These are phyloP conservation scores for Hypoxylon rubiginosum DNA, from an alignment of 2,329 filamentous ascomycete species.

Conservation along the genomic window DNA sequence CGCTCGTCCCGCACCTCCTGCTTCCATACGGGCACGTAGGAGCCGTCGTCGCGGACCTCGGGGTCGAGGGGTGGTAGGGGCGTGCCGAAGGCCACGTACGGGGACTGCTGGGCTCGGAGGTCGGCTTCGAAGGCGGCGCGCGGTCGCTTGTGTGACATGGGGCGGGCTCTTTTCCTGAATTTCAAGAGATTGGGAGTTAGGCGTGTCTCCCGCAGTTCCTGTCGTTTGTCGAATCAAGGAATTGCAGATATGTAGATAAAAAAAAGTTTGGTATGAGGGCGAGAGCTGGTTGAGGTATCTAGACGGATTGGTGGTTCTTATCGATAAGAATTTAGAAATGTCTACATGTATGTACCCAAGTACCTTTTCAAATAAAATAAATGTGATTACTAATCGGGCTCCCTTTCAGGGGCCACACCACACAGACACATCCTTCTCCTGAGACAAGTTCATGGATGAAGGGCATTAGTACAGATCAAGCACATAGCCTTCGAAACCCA, in stretches of 20 bases:
- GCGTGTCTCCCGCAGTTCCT: constrained; percentile 2
- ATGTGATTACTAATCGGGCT: not conserved
- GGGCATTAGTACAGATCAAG: too few species aligned
- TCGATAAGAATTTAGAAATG: constrained; percentile 23
- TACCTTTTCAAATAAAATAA: not conserved
- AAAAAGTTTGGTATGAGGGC: not conserved
- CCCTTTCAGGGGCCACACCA: not conserved
- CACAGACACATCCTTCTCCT: too few species aligned
- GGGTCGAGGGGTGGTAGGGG: constrained; percentile 83
- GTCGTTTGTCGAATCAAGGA: constrained; percentile 2
- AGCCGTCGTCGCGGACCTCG: constrained; percentile 86
- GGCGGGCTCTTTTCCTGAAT: not conserved
- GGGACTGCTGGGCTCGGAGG: constrained; percentile 73
- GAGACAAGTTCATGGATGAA: not conserved
- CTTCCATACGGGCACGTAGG: constrained; percentile 96
- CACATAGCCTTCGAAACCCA: not conserved
- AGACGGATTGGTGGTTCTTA: constrained; percentile 12
- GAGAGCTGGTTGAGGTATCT: not conserved
- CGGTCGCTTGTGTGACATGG: constrained; percentile 85
- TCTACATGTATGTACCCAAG: not conserved
- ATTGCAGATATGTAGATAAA: not conserved
- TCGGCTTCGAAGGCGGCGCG: constrained; percentile 84
- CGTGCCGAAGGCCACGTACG: constrained; percentile 86
- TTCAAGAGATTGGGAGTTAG: not conserved
- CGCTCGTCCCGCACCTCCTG: constrained; percentile 96